phyloP scores from a whole-genome alignment of 2,329 filamentous ascomycete species.

The Arthroderma sp. region DNA sequence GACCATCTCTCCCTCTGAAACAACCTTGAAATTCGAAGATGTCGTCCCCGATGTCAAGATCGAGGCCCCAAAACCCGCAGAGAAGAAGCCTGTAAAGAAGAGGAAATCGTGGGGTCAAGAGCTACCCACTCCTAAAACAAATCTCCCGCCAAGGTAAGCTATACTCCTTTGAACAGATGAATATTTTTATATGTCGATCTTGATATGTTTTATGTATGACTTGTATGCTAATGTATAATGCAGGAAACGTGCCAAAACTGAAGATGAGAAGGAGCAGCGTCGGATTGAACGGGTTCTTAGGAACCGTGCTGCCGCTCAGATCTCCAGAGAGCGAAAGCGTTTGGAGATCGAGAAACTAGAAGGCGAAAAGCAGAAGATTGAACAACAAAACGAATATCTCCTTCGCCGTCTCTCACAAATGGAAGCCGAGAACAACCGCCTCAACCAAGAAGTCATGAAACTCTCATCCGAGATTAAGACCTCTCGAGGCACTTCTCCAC shows the following conservation, averaged over 20 bases:
- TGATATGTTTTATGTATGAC: background rate
- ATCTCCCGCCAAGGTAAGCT: constrained; percentile 71
- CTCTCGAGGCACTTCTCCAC: constrained; percentile 27
- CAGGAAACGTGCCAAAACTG: constrained; percentile 94
- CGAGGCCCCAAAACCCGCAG: constrained; percentile 27
- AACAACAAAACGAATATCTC: constrained; percentile 59
- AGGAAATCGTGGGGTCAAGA: constrained; percentile 98
- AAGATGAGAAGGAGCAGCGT: constrained; percentile 96
- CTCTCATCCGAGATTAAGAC: constrained; percentile 34
- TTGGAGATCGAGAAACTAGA: constrained; percentile 76
- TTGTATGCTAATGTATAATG: background rate
- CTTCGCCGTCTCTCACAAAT: constrained; percentile 50
- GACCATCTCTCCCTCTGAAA: constrained; percentile 30
- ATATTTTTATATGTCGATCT: background rate
- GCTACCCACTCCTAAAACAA: constrained; percentile 90
- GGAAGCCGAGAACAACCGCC: constrained; percentile 40
- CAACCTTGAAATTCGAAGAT: constrained; percentile 20
- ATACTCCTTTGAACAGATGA: background rate
- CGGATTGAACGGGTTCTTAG: constrained; percentile 93
- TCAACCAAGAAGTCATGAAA: constrained; percentile 39
- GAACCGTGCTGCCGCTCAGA: constrained; percentile 91
- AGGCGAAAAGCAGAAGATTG: constrained; percentile 49
- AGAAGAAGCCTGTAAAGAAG: constrained; percentile 75
- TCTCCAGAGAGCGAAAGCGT: constrained; percentile 85
- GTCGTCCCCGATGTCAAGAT: constrained; percentile 14